Percentiles rank a stretch among this genome's conserved stretches.
phyloP scores from a whole-genome alignment of 2,329 filamentous ascomycete genomes.

The Colletotrichum somersetense region DNA sequence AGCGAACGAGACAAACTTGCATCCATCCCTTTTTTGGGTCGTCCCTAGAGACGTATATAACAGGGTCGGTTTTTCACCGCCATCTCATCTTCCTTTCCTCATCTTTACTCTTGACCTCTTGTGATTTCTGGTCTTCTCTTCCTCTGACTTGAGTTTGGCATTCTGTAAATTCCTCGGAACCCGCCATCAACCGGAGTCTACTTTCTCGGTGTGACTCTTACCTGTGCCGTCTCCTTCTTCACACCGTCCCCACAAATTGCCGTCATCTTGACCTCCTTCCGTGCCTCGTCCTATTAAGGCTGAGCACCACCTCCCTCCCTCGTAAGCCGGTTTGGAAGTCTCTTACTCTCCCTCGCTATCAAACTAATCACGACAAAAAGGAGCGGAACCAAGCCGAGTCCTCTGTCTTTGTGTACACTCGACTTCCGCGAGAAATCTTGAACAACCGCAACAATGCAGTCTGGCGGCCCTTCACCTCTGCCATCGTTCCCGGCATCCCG shows the following conservation, averaged over 20 bases:
- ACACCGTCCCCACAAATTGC: constrained; percentile 33
- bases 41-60: constrained; percentile 35
- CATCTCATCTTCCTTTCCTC: constrained; percentile 17
- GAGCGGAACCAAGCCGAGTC: background rate
- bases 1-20: constrained; percentile 39
- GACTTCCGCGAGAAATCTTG: background rate
- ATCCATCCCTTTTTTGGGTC: constrained; percentile 31
- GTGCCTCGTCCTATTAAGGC: constrained; percentile 19
- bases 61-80: constrained; percentile 24
- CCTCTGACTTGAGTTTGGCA: background rate
- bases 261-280: constrained; percentile 34
- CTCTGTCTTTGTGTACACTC: background rate
- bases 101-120: constrained; percentile 10
- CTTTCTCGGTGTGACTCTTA: constrained; percentile 29
- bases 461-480: constrained; percentile 55
- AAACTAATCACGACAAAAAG: background rate
- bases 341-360: background rate
- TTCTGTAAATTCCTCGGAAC: constrained; percentile 6
- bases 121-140: constrained; percentile 5
- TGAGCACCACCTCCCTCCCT: constrained; percentile 10
- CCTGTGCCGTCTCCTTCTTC: constrained; percentile 8
- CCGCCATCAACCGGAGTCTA: constrained; percentile 8
- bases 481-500: constrained; percentile 49
- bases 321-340: background rate
- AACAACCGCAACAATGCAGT: constrained; percentile 52